These are phyloP conservation scores for Sodiomyces alkalinus DNA, from an alignment of 2,329 filamentous ascomycete genomes.

Conservation along the genomic window DNA sequence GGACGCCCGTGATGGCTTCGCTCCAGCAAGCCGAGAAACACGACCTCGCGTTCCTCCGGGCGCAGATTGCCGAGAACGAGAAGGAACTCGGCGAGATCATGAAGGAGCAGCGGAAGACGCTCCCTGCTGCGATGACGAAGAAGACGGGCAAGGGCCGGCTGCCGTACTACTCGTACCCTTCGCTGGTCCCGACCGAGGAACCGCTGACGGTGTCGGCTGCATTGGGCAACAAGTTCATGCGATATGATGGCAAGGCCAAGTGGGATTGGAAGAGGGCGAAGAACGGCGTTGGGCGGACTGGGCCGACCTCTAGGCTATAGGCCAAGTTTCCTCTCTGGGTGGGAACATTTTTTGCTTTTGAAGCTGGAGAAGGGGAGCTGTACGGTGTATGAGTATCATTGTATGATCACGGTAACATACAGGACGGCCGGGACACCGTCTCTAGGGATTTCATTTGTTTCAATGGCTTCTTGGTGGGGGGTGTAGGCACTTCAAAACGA, in stretches of 20 bases:
- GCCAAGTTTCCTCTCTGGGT: no score
- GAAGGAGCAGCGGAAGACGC: constrained; percentile 35
- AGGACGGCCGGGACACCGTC: no score
- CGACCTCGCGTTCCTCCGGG: constrained; percentile 54
- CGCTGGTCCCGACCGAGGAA: constrained; percentile 19
- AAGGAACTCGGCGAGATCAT: constrained; percentile 60
- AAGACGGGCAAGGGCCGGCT: constrained; percentile 11
- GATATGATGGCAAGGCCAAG: constrained; percentile 4
- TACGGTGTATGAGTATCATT: no score
- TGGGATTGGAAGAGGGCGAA: constrained; percentile 8
- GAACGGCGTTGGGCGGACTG: constrained; percentile 3
- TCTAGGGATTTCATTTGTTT: no score
- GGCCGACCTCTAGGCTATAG: constrained; percentile 7
- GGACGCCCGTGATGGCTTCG: constrained; percentile 65
- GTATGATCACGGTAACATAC: no score
- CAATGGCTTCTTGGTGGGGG: no score
- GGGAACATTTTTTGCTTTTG: no score
- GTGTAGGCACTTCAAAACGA: no score
- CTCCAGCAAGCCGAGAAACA: constrained; percentile 34
- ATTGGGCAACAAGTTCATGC: constrained; percentile 9
- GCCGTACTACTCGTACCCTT: constrained; percentile 20
- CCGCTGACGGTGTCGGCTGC: constrained; percentile 20
- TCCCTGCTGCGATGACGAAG: constrained; percentile 11
- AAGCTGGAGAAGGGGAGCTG: no score
- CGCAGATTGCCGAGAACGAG: constrained; percentile 67